Evolutionary conservation across 179 eudicot genomes (phyloP).

Genomic region (Actinidia chinensis): DNA sequence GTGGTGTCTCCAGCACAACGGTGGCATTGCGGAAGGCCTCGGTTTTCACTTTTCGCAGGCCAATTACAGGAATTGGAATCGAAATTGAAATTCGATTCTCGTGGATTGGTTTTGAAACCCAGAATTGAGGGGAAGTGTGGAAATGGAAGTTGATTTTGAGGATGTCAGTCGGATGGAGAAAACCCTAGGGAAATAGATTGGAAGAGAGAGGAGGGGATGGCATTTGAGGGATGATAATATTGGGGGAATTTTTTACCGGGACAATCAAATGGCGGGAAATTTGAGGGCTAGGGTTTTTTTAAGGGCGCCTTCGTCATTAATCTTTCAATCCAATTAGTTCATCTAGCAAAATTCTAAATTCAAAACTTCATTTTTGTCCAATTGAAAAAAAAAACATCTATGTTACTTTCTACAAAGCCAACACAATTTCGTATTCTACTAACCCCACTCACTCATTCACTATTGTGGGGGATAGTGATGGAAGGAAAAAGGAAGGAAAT

Average conservation of each 20-base stretch:
- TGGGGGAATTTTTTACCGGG: neutral
- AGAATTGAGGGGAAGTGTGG: neutral
- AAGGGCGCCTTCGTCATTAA: too few relatives aligned
- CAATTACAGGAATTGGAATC: neutral
- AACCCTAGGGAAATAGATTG: neutral
- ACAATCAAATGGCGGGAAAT: neutral
- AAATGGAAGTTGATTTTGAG: neutral
- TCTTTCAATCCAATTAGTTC: too few relatives aligned
- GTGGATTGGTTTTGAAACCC: neutral
- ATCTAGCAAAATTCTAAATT: too few relatives aligned
- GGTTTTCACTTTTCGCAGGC: neutral
- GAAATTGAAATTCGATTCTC: neutral
- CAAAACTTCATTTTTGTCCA: too few relatives aligned
- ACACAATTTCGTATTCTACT: too few relatives aligned
- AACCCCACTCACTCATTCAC: too few relatives aligned
- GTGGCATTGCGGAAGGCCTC: neutral
- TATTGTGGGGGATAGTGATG: too few relatives aligned
- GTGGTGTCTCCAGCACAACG: slow-evolving; percentile 70
- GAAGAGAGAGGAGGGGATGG: neutral
- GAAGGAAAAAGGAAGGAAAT: too few relatives aligned
- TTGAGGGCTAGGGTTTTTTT: neutral
- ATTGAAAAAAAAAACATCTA: too few relatives aligned
- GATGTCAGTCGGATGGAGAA: neutral
- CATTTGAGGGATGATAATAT: neutral
- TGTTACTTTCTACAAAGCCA: too few relatives aligned